phyloP scores from a whole-genome alignment of 78 protist species.

The Dictyostelium capitatum region DNA sequence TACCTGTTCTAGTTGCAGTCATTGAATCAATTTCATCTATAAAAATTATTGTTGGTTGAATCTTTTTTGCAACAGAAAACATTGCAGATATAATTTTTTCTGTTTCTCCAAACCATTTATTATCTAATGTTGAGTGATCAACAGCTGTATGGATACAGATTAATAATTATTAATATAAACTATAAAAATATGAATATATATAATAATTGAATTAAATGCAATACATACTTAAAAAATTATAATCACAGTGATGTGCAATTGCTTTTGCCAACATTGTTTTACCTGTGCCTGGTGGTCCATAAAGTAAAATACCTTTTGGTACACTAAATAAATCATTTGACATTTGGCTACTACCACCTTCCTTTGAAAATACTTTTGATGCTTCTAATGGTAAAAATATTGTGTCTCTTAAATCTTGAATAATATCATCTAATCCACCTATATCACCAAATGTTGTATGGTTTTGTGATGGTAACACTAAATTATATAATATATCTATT shows the following conservation, averaged over 20 bases:
- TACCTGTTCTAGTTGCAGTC: conserved; percentile 96
- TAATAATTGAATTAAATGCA: conserved; percentile 95
- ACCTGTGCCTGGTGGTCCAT: conserved; percentile 99
- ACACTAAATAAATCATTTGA: conserved; percentile 92
- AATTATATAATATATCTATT: neutral
- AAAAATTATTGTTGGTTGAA: conserved; percentile 99
- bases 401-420: conserved; percentile 90
- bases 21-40: conserved; percentile 99
- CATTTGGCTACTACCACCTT: too few species aligned
- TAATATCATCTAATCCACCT: conserved; percentile 98
- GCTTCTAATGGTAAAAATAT: conserved; percentile 98
- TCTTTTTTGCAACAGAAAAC: conserved; percentile 98
- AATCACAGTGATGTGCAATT: conserved; percentile 99
- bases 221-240: conserved; percentile 96
- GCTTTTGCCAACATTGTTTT: conserved; percentile 99
- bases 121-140: conserved; percentile 18
- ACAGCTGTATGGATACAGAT: neutral
- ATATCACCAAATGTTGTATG: conserved; percentile 99
- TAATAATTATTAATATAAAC: neutral
- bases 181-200: neutral
- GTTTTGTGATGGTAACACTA: conserved; percentile 83
- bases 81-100: conserved; percentile 99
- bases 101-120: conserved; percentile 99
- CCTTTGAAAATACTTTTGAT: conserved; percentile 91
- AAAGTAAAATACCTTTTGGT: conserved; percentile 99